Evolutionary conservation across 805 yeast genomes (phyloP).

Genomic region (Brettanomyces custersianus): DNA sequence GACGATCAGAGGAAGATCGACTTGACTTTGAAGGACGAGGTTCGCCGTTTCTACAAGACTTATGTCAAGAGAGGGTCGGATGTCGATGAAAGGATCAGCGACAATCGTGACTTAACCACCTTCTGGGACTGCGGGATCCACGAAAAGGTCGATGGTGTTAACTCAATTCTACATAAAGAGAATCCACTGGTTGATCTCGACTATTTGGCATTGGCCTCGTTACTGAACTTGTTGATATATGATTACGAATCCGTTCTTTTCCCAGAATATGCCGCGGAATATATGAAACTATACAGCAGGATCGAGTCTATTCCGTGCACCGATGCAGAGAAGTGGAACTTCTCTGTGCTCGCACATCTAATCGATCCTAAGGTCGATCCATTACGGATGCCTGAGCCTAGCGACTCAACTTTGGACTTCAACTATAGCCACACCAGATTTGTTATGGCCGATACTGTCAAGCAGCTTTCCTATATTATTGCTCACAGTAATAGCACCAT

Average conservation of each 20-base stretch:
- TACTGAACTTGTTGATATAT: constrained; percentile 33
- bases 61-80: constrained; percentile 12
- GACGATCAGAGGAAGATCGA: constrained; percentile 13
- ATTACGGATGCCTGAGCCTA: constrained; percentile 7
- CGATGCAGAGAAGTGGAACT: constrained; percentile 29
- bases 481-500: too few species aligned
- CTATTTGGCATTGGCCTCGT: constrained; percentile 28
- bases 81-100: constrained; percentile 30
- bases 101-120: constrained; percentile 53
- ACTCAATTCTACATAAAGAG: constrained; percentile 9
- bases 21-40: constrained; percentile 6
- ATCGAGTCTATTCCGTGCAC: constrained; percentile 18
- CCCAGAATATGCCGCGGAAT: constrained; percentile 13
- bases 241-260: constrained; percentile 20
- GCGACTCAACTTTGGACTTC: constrained; percentile 11
- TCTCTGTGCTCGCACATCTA: constrained; percentile 10
- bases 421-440: constrained; percentile 17
- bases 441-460: constrained; percentile 14
- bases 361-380: constrained; percentile 4
- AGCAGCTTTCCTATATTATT: constrained; percentile 9
- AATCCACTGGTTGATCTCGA: constrained; percentile 19
- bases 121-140: constrained; percentile 43
- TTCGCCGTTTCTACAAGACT: constrained; percentile 11
- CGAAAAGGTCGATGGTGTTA: constrained; percentile 17
- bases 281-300: constrained; percentile 6